Base-by-base conservation (phyloP, 2,329 filamentous ascomycete species). In the Monilinia laxa region DNA sequence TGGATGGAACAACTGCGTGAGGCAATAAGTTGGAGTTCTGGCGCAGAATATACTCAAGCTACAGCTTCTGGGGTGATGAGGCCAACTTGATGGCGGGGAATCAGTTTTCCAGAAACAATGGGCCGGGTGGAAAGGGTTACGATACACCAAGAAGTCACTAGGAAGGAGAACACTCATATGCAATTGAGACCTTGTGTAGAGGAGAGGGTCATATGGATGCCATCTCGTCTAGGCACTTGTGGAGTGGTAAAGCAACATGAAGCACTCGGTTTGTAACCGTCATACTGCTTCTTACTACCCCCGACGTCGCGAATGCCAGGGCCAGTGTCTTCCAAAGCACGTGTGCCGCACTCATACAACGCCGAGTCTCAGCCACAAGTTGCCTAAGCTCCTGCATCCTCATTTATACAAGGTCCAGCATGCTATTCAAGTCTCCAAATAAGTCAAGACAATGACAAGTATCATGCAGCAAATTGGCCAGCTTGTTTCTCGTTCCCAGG, bases 1-100 rank as follows among this genome's bases (percentile, higher is more conserved):
- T 76, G 25, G 73, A n/a, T 64, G 75, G 75, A 16, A 74, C 72
- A n/a, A 71, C 62, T 28, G 72, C 70, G 68, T 76, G 73, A 76
- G 45, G 25, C 54, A 25, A 12, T 18, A 23, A 42, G 12, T 49
- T 16, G 42, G 54, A 25, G 59, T 52, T 65, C 56, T 53, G 64
- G 35, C 38, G 23, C 38, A 53, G 23, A 62, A 28, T n/a, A 54
- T n/a, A 53, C 40, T n/a, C 35, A 62, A 25, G 52, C 23, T 25
- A 62, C 25, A 42, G 40, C 62, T 57, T 64, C 28, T 31, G 40
- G 62, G 25, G 40, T 47, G 53, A 42, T 23, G 42, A 40, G 9
- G 12, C 28, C 9, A 25, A 47, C 38, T 49, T 28, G 28, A 62
- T n/a, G 14, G 18, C 20, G 25, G 35, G 40, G 28, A 47, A 35